phyloP scores from a whole-genome alignment of 164 flowering plant species.

The Dillenia turbinata region DNA sequence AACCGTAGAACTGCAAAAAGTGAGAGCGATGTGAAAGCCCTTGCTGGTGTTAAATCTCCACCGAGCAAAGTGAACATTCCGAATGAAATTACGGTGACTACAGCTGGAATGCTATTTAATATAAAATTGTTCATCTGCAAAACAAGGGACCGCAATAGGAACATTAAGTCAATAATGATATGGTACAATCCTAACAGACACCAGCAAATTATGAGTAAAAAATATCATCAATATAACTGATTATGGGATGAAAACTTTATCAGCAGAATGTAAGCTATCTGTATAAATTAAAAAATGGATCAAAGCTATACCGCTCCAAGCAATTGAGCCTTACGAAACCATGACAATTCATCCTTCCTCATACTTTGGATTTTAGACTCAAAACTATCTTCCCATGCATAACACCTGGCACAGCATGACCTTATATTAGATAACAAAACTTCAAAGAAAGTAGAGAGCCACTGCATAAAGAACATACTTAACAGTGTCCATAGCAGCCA shows the following conservation, averaged over 20 bases:
- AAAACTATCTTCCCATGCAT: slow-evolving; percentile 98
- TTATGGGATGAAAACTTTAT: too few relatives aligned
- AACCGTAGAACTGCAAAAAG: slow-evolving; percentile 89
- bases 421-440: not conserved
- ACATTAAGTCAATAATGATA: too few relatives aligned
- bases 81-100: slow-evolving; percentile 94
- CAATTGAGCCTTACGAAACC: slow-evolving; percentile 80
- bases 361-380: slow-evolving; percentile 68
- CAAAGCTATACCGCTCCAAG: slow-evolving; percentile 65
- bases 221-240: too few relatives aligned
- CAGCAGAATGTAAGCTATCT: too few relatives aligned
- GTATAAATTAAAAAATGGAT: too few relatives aligned
- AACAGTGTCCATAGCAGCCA: slow-evolving; percentile 99
- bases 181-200: too few relatives aligned
- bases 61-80: slow-evolving; percentile 92
- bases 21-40: slow-evolving; percentile 95
- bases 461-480: slow-evolving; percentile 48
- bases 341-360: slow-evolving; percentile 80
- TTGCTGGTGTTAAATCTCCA: slow-evolving; percentile 94
- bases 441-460: not conserved
- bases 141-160: not conserved
- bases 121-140: slow-evolving; percentile 83
- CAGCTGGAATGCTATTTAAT: slow-evolving; percentile 84
- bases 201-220: not conserved
- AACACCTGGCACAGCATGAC: slow-evolving; percentile 57